These are phyloP conservation scores for Dalbergia cultrata DNA, from an alignment of 306 rosid genomes.

Conservation along the genomic window DNA sequence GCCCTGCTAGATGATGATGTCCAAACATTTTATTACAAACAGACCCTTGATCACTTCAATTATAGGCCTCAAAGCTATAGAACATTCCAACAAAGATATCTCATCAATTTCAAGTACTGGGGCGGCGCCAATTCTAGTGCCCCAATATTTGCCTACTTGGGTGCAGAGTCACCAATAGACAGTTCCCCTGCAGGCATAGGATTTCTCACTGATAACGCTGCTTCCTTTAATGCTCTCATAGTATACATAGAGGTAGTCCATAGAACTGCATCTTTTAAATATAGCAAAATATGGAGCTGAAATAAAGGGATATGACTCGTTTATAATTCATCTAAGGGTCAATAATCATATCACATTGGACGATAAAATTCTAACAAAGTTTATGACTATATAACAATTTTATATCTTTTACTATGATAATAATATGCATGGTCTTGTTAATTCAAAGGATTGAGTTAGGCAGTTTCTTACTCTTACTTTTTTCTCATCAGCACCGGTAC, in stretches of 20 bases:
- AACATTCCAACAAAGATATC: slow-evolving; percentile 70
- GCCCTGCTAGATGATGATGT: slow-evolving; percentile 14
- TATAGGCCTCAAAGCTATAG: slow-evolving; percentile 67
- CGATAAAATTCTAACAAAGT: no score
- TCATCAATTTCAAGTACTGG: slow-evolving; percentile 74
- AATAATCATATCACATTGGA: no score
- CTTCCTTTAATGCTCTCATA: slow-evolving; percentile 66
- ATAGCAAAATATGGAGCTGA: no score
- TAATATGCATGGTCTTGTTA: background rate
- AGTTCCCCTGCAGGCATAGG: slow-evolving; percentile 37
- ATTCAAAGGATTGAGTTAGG: background rate
- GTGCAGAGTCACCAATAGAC: slow-evolving; percentile 71
- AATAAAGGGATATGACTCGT: no score
- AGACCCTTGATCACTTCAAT: slow-evolving; percentile 81
- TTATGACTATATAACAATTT: no score
- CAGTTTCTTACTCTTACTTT: background rate
- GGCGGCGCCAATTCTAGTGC: slow-evolving; percentile 67
- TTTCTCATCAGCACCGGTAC: slow-evolving; percentile 67
- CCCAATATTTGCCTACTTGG: slow-evolving; percentile 73
- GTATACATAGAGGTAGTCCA: slow-evolving; percentile 72
- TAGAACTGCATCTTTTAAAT: background rate
- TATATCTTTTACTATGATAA: background rate
- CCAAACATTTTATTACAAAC: slow-evolving; percentile 63
- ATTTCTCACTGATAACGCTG: slow-evolving; percentile 71
- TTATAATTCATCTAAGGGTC: no score